Conservation (phyloP, 2,329 filamentous ascomycete genomes). For the Calonectria crousiana region DNA sequence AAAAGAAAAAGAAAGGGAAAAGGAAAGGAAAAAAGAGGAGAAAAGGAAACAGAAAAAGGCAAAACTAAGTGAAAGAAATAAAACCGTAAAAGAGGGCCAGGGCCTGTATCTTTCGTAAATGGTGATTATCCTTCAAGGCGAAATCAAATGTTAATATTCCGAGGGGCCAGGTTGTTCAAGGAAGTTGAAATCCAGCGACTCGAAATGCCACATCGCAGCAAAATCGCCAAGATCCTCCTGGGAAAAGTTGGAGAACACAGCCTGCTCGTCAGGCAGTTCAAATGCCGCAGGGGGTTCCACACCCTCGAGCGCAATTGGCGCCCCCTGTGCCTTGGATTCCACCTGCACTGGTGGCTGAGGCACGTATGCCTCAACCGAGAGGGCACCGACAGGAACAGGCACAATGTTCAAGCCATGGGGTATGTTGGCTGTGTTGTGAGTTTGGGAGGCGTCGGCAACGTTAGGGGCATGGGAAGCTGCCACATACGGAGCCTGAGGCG, state of each 20-base stretch:
- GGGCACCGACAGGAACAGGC: background rate
- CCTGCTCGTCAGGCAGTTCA: conserved; percentile 25
- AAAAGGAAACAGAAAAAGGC: too few species aligned
- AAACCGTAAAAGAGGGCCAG: background rate
- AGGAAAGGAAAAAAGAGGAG: background rate
- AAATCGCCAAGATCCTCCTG: conserved; percentile 50
- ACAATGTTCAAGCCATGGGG: conserved; percentile 11
- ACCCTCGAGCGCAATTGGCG: background rate
- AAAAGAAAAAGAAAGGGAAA: background rate
- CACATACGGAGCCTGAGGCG: background rate
- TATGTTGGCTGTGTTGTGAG: background rate
- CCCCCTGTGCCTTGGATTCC: conserved; percentile 33
- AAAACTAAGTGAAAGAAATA: background rate
- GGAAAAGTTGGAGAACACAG: conserved; percentile 44
- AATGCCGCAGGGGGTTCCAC: background rate
- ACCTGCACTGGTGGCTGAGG: conserved; percentile 10
- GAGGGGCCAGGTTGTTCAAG: conserved; percentile 28
- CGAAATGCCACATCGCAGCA: conserved; percentile 50
- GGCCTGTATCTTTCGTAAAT: background rate
- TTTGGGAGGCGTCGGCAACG: background rate
- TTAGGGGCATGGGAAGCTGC: background rate
- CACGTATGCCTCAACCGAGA: conserved; percentile 16
- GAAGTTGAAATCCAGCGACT: conserved; percentile 49
- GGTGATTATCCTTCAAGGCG: background rate
- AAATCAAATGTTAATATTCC: background rate